Base-by-base conservation (phyloP, 2,329 filamentous ascomycete genomes). In the Aspergillus niger region DNA sequence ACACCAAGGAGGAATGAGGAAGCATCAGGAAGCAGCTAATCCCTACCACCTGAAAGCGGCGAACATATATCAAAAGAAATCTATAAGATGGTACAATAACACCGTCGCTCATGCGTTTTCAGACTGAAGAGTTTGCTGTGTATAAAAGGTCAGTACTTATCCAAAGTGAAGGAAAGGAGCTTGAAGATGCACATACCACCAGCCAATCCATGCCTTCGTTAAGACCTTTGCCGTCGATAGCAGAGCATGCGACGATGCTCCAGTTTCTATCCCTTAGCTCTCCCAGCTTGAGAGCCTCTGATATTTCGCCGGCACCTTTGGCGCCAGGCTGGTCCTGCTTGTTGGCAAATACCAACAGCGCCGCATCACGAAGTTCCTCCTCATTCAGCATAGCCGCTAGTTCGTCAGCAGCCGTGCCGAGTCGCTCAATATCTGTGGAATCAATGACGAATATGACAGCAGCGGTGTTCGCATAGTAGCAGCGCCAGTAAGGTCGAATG, bases 151-250 rank as follows among this genome's bases (percentile, higher is more conserved):
- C 58, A 70, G 62, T 47, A 65, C 11, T 36, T 22, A 15, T 22
- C 5, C 26, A 15, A 1, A 17, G 2, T 36, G 39, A 22, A 17
- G 56, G 22, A 5, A 30, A 51, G 8, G 5, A 26, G 24, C 28
- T 39, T 47, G 26, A n/a, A 50, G 47, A 15, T 39, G 52, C 58
- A 83, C 83, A 79, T 79, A 94, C 91, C 83, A 96, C 92, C 74
- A 99, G 82, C 95, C 95, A 99, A 79, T 99, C 95, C 95, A 99
- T 99, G 62, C 95, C 95, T 79, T 99, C 95, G 65, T 89, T 91
- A 48, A 99, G 91, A 76, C 95, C 95, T 72, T 91, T 90, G 47
- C 95, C 95, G 74, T 97, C 95, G 59, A 99, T 94, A 13, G 95
- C 95, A 67, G 91, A 96, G 78, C 95, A 99, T 22, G 93, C 94